These are phyloP conservation scores for Endogone sp. DNA, from an alignment of 192 early-diverging fungal species.

Conservation along the genomic window DNA sequence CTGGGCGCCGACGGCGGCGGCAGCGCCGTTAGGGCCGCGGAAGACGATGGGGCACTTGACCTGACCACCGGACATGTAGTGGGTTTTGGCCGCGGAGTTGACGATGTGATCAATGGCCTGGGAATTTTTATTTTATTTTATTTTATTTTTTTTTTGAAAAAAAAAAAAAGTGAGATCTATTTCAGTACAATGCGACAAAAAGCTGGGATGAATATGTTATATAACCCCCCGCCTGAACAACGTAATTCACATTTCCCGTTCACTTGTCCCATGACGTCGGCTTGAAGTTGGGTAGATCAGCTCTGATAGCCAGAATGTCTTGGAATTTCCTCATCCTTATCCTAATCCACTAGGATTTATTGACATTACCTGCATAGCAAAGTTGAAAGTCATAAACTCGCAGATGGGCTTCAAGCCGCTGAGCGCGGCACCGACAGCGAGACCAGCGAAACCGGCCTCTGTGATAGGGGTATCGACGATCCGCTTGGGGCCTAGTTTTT, in stretches of 20 bases:
- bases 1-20: conserved; percentile 96
- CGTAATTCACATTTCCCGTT: too few relatives aligned
- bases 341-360: neutral
- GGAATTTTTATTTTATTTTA: too few relatives aligned
- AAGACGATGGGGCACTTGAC: conserved; percentile 93
- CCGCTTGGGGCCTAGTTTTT: conserved; percentile 96
- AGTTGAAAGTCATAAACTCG: conserved; percentile 99
- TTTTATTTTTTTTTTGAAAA: too few relatives aligned
- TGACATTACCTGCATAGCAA: conserved; percentile 89
- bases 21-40: conserved; percentile 98
- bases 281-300: too few relatives aligned
- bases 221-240: too few relatives aligned
- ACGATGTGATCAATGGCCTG: conserved; percentile 97
- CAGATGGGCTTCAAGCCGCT: conserved; percentile 94
- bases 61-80: conserved; percentile 95
- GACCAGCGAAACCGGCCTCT: conserved; percentile 95
- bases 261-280: too few relatives aligned
- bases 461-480: conserved; percentile 99
- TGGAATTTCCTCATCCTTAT: too few relatives aligned
- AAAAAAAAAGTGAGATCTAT: too few relatives aligned
- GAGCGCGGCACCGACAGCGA: conserved; percentile 93
- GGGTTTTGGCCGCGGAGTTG: conserved; percentile 98
- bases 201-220: too few relatives aligned
- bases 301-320: too few relatives aligned
- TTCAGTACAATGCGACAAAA: too few relatives aligned